Evolutionary conservation across 345 rosid species (phyloP), one percentile per base, ranked within the genome.

Genomic region (Dimocarpus longan): DNA sequence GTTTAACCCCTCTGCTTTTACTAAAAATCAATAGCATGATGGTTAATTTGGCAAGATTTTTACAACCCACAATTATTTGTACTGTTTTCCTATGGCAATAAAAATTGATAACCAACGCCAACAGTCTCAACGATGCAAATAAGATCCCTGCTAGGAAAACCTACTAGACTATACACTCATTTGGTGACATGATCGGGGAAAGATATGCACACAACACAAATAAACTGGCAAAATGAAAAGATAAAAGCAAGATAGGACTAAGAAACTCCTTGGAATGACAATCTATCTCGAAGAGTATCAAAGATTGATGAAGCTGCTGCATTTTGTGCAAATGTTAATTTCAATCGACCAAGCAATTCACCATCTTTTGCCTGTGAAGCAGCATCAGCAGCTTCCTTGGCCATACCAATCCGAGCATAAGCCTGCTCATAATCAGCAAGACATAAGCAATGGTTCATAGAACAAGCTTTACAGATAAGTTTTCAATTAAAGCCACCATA

Each of bases 311-410:
- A 86, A 43, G 93, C 95, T 22, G 95, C 89, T 26, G 95, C 86
- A 79, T 94, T 96, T 78, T 94, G 99, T 54, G 95, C 76, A 79
- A 96, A 94, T 26, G 97, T 96, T 81, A 86, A 79, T 81, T 88
- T 91, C 85, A 96, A 81, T 83, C 97, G 88, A 66, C 93, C 97
- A 40, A 96, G 91, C 87, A 96, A 85, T 83, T 94, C 99, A 0
- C 97, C 97, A 78, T 96, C 98, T 81, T 92, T 91, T 42, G 98
- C 95, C 79, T 91, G 98, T 76, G 96, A 90, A 13, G 99, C 99
- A 76, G 97, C 97, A 80, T 93, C 98, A 18, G 97, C 99, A 18
- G 99, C 98, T 87, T 96, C 99, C 86, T 96, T 94, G 4, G 97
- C 98, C 98, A 96, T 94, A 75, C 95, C 99, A 66, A 96, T 90